These are phyloP conservation scores for Hygrophorus pudorinus DNA, from an alignment of 768 basidiomycete genomes.

Conservation along the genomic window DNA sequence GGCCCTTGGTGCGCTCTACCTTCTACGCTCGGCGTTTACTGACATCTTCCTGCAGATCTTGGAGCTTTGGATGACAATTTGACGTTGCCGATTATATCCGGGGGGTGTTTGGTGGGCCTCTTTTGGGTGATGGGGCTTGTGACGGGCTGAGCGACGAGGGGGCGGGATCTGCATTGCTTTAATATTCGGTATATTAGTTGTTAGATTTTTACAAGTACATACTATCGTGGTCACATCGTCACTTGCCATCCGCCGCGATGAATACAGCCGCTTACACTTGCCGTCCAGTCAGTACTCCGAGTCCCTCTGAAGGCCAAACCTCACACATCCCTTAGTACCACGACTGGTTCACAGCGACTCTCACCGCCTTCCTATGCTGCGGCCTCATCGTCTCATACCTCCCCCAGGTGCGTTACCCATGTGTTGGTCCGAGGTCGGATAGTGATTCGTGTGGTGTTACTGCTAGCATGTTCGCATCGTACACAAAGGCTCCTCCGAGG, in stretches of 20 bases:
- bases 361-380: conserved; percentile 53
- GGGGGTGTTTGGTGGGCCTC: conserved; percentile 44
- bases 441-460: neutral
- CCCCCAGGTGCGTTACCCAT: conserved; percentile 55
- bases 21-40: too few species aligned
- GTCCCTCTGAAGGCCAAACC: neutral
- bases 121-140: conserved; percentile 13
- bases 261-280: too few species aligned
- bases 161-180: too few species aligned
- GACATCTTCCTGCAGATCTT: conserved; percentile 45
- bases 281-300: too few species aligned
- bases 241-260: too few species aligned
- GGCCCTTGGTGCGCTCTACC: conserved; percentile 59
- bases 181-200: too few species aligned
- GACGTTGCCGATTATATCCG: conserved; percentile 81
- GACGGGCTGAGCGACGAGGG: too few species aligned
- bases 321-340: conserved; percentile 38
- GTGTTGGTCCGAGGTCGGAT: too few species aligned
- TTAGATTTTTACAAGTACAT: too few species aligned
- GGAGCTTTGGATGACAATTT: conserved; percentile 84
- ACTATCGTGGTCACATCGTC: too few species aligned
- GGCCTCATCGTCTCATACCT: conserved; percentile 78
- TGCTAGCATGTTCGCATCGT: conserved; percentile 77
- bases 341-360: conserved; percentile 58
- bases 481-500: conserved; percentile 65